Base-by-base conservation (phyloP, 2,329 filamentous ascomycete genomes). In the Ceratocystis harringtonii region DNA sequence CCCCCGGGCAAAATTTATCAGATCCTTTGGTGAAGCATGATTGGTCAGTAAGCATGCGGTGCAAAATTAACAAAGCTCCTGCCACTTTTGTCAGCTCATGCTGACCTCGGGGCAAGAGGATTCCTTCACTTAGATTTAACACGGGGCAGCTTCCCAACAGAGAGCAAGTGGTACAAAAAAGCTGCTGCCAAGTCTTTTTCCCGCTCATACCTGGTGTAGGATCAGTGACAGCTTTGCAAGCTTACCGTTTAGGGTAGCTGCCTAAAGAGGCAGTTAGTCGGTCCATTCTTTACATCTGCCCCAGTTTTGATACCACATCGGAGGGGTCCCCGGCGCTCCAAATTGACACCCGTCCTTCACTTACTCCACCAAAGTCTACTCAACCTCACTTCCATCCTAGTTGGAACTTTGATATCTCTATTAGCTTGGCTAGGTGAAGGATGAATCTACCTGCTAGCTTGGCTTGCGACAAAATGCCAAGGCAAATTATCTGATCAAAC, bases 401-500 rank as follows among this genome's bases (percentile, higher is more conserved):
- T 10, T 41, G 36, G 36, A 41, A 58, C 55, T 30, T 30, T 25
- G 28, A n/a, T 57, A 17, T 32, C 0, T 7, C 25, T 32, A 25
- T 17, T 17, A 22, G 52, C 17, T 32, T 19, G 52, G 28, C 52
- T 57, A 30, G 28, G 30, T 30, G 55, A 32, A 32, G 55, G 55
- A 58, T 36, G 55, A 8, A 32, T 22, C 36, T n/a, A 15, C 55
- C 8, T n/a, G 28, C 55, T 58, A 36, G 17, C 12, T 25, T 43
- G 22, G 6, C 41, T 12, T 22, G 30, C 19, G 41, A 43, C 58
- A 61, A 44, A 61, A 25, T 45, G 50, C 63, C 50, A 57, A 64
- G 48, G 22, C 32, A 45, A 63, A 64, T 58, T 64, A 57, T 57
- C 36, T 58, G 63, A 64, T 64, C 63, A 44, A 58, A 44, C 17